phyloP scores from a whole-genome alignment of 2,329 filamentous ascomycete species.

The Zymoseptoria passerinii region DNA sequence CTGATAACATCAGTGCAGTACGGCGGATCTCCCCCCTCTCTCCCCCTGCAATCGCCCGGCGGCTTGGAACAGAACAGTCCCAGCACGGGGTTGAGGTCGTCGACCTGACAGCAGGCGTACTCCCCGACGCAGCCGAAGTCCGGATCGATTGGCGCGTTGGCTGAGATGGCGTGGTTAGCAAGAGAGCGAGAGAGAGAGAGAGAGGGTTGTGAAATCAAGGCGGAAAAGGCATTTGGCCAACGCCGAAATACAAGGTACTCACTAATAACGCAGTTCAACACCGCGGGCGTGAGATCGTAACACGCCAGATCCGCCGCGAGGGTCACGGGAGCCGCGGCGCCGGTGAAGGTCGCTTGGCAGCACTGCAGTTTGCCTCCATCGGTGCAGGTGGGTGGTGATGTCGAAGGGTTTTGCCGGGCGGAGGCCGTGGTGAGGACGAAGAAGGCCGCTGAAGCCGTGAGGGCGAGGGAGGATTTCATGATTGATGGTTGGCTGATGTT shows the following conservation, averaged over 20 bases:
- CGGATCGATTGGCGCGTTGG: slow-evolving; percentile 4
- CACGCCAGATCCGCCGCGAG: slow-evolving; percentile 9
- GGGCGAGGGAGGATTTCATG: background rate
- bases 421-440: background rate
- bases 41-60: slow-evolving; percentile 10
- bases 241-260: too few relatives aligned
- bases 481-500: background rate
- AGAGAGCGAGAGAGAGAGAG: background rate
- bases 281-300: slow-evolving; percentile 15
- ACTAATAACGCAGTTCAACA: slow-evolving; percentile 15
- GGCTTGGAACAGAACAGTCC: slow-evolving; percentile 15
- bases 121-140: slow-evolving; percentile 7
- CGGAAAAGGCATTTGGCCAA: too few relatives aligned
- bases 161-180: background rate
- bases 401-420: background rate
- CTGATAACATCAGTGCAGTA: background rate
- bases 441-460: background rate
- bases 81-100: slow-evolving; percentile 6
- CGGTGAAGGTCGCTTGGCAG: slow-evolving; percentile 9
- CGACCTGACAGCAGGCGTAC: slow-evolving; percentile 15
- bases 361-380: slow-evolving; percentile 16
- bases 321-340: slow-evolving; percentile 5
- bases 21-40: slow-evolving; percentile 1
- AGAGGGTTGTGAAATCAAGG: too few relatives aligned
- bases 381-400: slow-evolving; percentile 2